Evolutionary conservation across 129 eudicot genomes (phyloP).

Genomic region (Tanacetum coccineum): DNA sequence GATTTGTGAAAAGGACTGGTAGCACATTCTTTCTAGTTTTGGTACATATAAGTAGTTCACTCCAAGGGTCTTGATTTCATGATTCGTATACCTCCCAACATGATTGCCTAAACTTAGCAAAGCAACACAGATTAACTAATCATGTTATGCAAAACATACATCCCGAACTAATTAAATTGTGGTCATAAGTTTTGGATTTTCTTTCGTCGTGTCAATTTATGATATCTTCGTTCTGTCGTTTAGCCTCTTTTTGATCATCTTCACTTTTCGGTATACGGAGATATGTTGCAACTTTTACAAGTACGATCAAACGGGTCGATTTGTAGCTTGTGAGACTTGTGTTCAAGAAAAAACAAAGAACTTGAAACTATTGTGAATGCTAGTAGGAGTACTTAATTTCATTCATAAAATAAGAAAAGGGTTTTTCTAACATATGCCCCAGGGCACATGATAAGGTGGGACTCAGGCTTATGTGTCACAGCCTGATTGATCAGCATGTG

Average conservation of each 20-base stretch:
- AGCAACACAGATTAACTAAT: conserved; percentile 39
- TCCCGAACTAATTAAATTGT: conserved; percentile 13
- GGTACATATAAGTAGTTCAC: conserved; percentile 22
- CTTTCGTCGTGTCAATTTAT: conserved; percentile 23
- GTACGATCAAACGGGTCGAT: conserved; percentile 1
- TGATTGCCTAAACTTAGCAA: conserved; percentile 38
- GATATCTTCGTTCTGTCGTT: conserved; percentile 8
- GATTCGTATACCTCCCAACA: conserved; percentile 36
- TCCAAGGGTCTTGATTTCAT: conserved; percentile 18
- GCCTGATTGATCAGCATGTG: too few relatives aligned
- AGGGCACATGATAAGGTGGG: too few relatives aligned
- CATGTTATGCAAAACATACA: conserved; percentile 31
- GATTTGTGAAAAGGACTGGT: conserved; percentile 12
- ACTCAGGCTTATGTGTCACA: too few relatives aligned
- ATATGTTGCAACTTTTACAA: conserved; percentile 16
- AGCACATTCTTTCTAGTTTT: conserved; percentile 24
- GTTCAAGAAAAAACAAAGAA: conserved; percentile 1
- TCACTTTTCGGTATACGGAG: not conserved
- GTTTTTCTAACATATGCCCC: too few relatives aligned
- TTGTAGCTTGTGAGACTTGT: conserved; percentile 1
- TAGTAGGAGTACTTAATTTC: conserved; percentile 19
- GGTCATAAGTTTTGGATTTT: conserved; percentile 27
- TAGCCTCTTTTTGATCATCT: conserved; percentile 7
- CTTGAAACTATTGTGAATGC: conserved; percentile 1
- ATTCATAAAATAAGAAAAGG: conserved; percentile 5